Evolutionary conservation across 768 basidiomycete genomes (phyloP), one percentile per base, ranked within the genome.

Genomic region (Harrya chromipes): DNA sequence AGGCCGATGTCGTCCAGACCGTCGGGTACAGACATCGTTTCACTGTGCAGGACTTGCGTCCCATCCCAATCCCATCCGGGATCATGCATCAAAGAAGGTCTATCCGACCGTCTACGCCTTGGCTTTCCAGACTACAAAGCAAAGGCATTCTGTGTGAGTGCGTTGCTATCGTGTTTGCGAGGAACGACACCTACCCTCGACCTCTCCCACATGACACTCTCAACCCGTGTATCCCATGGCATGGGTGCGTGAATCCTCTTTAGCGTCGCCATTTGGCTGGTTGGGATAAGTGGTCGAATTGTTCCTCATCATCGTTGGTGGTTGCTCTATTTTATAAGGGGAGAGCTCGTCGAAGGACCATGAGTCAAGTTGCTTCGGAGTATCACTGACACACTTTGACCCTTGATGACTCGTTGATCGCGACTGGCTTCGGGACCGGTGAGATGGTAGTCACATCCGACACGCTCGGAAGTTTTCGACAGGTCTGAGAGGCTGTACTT

Each of bases 41-140:
- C 46, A 6, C 17, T 29, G 39, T 54, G 46, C 17, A 49, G 14
- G 38, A 64, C 10, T 21, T 27, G 54, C 11, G 31, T 43, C 38
- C 54, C 59, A 12, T 64, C 62, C 62, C 62, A 64, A 26, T 64
- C 56, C 59, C 62, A 63, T 27, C 54, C 59, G 13, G 39, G 36
- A 31, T 63, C 63, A 4, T 56, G 23, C 17, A 21, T 38, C 42
- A 62, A 47, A 2, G 40, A 17, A 13, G 56, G 62, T 34, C 46
- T 54, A 11, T 56, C 35, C 10, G 12, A 27, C 38, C 54, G 48
- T n/a, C 26, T 40, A 10, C 45, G 54, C n/a, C 37, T 54, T 26
- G 56, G 62, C 42, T 40, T 53, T 37, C 56, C 56, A 17, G 11
- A 4, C 59, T 63, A 33, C 11, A 20, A 24, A 27, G 36, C 7